Conservation (phyloP, 768 basidiomycete genomes). For the Symmetrospora coprosmae region DNA sequence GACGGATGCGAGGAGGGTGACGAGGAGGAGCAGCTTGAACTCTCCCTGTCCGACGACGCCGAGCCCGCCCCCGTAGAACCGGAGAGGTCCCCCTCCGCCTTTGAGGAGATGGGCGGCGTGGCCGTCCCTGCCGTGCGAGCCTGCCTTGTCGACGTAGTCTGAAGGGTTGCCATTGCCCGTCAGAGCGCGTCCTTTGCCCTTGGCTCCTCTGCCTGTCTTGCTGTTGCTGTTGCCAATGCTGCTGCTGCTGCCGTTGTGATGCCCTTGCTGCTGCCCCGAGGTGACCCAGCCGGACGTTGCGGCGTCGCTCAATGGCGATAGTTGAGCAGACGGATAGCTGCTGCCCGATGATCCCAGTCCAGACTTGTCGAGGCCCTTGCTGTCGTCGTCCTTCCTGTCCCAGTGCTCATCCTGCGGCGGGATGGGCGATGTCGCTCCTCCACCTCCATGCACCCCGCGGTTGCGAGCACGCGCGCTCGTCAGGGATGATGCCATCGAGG, state of each 20-base stretch:
- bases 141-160: constrained; percentile 15
- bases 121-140: neutral
- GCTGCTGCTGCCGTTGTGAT: too few relatives aligned
- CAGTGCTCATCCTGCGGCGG: neutral
- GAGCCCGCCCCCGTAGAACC: constrained; percentile 1
- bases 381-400: neutral
- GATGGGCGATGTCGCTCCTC: neutral
- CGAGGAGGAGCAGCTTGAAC: constrained; percentile 54
- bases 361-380: neutral
- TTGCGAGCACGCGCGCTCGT: constrained; percentile 17
- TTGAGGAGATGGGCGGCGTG: neutral
- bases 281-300: constrained; percentile 15
- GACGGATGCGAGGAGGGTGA: constrained; percentile 56
- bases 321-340: neutral
- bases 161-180: too few relatives aligned
- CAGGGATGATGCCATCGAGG: too few relatives aligned
- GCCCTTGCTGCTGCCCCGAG: too few relatives aligned
- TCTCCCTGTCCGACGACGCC: constrained; percentile 44
- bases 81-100: neutral
- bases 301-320: neutral
- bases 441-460: constrained; percentile 1
- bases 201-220: too few relatives aligned
- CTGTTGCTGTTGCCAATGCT: too few relatives aligned
- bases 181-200: too few relatives aligned
- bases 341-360: constrained; percentile 9